Conservation (phyloP, 129 eudicot genomes). For the Lonicera japonica region DNA sequence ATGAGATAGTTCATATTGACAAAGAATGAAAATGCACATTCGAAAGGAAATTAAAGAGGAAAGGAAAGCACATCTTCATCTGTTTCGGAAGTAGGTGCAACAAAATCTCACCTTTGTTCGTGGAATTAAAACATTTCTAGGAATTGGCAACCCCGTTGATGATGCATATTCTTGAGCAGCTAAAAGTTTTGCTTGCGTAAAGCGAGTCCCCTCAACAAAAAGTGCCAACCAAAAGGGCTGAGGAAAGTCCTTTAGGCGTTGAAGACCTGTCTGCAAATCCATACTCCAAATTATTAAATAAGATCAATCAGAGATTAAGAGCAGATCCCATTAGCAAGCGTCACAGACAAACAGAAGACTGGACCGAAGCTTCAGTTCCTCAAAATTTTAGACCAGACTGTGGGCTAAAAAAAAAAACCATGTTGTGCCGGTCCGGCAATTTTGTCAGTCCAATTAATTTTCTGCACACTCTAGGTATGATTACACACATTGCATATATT, state of each 20-base stretch:
- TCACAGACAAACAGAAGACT: not conserved
- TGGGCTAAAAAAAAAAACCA: too few relatives aligned
- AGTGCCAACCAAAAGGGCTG: conserved; percentile 92
- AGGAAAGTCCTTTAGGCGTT: conserved; percentile 73
- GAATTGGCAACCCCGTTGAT: conserved; percentile 73
- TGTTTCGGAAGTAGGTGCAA: conserved; percentile 1
- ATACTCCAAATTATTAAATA: conserved; percentile 2
- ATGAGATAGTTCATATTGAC: not conserved
- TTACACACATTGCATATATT: not conserved
- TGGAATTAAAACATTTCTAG: conserved; percentile 86
- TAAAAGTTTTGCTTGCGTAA: conserved; percentile 78
- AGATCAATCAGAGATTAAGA: conserved; percentile 3
- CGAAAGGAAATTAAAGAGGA: not conserved
- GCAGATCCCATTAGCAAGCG: conserved; percentile 4
- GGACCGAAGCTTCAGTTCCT: not conserved
- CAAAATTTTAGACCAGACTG: too few relatives aligned
- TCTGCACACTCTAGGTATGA: too few relatives aligned
- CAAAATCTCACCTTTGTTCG: conserved; percentile 68
- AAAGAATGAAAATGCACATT: too few relatives aligned
- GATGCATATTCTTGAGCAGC: conserved; percentile 95
- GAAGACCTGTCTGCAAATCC: conserved; percentile 61
- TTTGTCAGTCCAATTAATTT: too few relatives aligned
- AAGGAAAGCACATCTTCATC: not conserved
- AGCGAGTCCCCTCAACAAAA: conserved; percentile 92
- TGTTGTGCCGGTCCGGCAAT: too few relatives aligned